Evolutionary conservation across 2,329 filamentous ascomycete genomes (phyloP), one percentile per base, ranked within the genome.

Genomic region (Colletotrichum sp.): DNA sequence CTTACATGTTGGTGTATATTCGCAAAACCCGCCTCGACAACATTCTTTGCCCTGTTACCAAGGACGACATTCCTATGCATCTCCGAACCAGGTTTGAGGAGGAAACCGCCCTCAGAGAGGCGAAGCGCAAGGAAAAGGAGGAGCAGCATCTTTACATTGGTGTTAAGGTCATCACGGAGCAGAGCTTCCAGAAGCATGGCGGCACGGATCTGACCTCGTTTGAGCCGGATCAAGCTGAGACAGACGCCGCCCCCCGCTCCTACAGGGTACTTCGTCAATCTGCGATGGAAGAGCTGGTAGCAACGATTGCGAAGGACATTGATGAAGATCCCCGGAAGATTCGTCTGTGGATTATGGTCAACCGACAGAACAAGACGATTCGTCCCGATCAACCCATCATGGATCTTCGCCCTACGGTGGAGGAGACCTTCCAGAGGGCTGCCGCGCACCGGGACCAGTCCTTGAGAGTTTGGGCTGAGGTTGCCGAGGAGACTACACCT

Each of bases 1-100:
- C 97, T 7, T 99, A 99, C 88, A 99, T 99, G 97, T 86, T 99
- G 88, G 98, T 99, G 3, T 99, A 99, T 82, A 95, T 99, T 78
- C 93, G 97, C 61, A 95, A 98, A 83, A 94, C 93, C 68, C 92
- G 93, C 72, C 86, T 98, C n/a, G 94, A 98, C 81, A 90, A 94
- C 78, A 93, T 98, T 64, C 89, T 99, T 69, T 91, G 93, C 57
- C 91, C 93, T 1, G 94, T 97, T 48, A 90, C 91, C n/a, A 90
- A 94, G 78, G 90, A 94, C 3, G 94, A 98, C 80, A 95, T 96
- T 19, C 98, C 97, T 4, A 83, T 88, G 68, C 96, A 98, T 86
- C 91, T 98, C 68, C 89, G 86, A 90, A 86, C 25, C 12, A 59
- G 93, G 76, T 90, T 98, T 63, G 92, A 95, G 6, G 95, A 98